A percentile compares a stretch with the other conserved stretches of the same genome.
These are phyloP conservation scores for Tuctoria greenei DNA, from an alignment of 176 grass and related monocot species.

Conservation along the genomic window DNA sequence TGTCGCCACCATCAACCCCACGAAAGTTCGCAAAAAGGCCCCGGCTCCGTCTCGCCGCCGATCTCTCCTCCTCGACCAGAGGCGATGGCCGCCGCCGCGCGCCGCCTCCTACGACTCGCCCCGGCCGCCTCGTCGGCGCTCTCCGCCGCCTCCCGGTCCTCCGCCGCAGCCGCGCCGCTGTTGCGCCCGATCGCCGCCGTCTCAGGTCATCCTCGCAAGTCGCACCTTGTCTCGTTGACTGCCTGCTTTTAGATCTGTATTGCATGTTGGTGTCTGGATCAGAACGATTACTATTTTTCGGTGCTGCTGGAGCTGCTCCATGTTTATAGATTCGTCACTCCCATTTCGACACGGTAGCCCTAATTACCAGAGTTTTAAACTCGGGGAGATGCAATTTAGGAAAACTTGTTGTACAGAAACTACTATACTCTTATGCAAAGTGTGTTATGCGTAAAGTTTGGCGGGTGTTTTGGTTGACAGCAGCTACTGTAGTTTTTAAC, in stretches of 20 bases:
- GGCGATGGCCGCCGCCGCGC: conserved; percentile 57
- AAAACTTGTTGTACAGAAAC: neutral
- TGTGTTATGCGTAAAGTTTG: neutral
- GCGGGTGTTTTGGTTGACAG: neutral
- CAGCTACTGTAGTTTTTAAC: neutral
- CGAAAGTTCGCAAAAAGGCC: neutral
- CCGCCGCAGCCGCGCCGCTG: conserved; percentile 24
- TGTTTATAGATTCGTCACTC: conserved; percentile 14
- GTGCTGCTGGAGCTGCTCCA: neutral
- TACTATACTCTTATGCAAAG: neutral
- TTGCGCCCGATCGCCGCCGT: conserved; percentile 42
- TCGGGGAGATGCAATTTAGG: neutral
- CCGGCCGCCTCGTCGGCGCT: conserved; percentile 29
- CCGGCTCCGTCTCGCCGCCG: neutral
- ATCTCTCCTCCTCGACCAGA: conserved; percentile 22
- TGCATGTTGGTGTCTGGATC: neutral
- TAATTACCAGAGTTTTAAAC: neutral
- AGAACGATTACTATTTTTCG: neutral
- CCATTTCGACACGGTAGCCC: neutral
- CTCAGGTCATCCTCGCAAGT: conserved; percentile 39
- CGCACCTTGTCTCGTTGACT: conserved; percentile 15
- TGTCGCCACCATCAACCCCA: neutral
- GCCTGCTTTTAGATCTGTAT: neutral
- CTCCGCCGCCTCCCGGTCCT: conserved; percentile 31
- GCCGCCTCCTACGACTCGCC: conserved; percentile 38